Evolutionary conservation across 805 yeast species (phyloP).

Genomic region (Suhomyces tanzawaensis): DNA sequence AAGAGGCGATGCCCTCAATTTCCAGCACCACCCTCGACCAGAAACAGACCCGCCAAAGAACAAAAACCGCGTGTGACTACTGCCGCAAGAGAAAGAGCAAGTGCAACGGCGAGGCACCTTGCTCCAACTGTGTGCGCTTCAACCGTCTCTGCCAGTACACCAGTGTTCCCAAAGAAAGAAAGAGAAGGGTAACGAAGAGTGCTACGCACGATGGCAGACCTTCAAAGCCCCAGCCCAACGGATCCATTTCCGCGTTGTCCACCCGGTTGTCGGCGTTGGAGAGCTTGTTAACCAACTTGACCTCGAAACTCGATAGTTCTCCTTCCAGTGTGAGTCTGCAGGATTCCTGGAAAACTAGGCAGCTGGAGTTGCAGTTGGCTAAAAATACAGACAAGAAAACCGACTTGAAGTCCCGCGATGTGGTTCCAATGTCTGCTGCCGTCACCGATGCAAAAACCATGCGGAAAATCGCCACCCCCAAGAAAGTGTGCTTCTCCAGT

Average conservation of each 20-base stretch:
- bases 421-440: background rate
- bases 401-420: background rate
- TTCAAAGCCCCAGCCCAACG: background rate
- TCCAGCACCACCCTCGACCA: background rate
- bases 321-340: background rate
- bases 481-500: background rate
- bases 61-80: constrained; percentile 46
- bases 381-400: too few relatives aligned
- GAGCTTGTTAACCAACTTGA: constrained; percentile 14
- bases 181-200: constrained; percentile 1
- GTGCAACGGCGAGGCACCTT: constrained; percentile 34
- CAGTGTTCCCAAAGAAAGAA: constrained; percentile 17
- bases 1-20: too few relatives aligned
- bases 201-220: background rate
- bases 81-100: constrained; percentile 44
- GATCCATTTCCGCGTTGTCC: constrained; percentile 11
- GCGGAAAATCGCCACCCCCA: constrained; percentile 1
- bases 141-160: constrained; percentile 19
- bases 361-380: too few relatives aligned
- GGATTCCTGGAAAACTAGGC: too few relatives aligned
- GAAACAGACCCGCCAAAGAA: constrained; percentile 18
- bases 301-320: constrained; percentile 11
- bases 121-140: constrained; percentile 20
- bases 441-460: background rate
- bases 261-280: constrained; percentile 16